Percentiles rank a stretch among this genome's conserved stretches.
phyloP scores from a whole-genome alignment of 2,329 filamentous ascomycete species.

The Neonectria faginata region DNA sequence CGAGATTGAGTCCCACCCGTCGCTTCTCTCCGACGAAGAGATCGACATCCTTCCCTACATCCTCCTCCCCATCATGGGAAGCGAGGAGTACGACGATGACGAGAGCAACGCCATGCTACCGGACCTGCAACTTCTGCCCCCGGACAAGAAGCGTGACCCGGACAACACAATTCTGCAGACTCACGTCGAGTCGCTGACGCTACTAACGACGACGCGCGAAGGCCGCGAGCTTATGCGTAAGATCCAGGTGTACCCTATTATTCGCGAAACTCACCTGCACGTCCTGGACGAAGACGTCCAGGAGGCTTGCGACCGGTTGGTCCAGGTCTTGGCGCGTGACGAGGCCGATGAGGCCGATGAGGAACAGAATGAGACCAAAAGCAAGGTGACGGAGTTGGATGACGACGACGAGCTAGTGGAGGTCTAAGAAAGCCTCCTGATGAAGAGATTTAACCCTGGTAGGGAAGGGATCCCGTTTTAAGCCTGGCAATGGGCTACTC shows the following conservation, averaged over 20 bases:
- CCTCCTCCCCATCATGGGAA: slow-evolving; percentile 86
- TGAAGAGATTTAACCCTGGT: background rate
- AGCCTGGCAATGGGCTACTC: background rate
- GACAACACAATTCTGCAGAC: slow-evolving; percentile 83
- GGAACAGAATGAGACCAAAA: slow-evolving; percentile 45
- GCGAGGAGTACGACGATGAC: slow-evolving; percentile 88
- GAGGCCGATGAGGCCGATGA: slow-evolving; percentile 67
- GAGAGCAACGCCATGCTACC: slow-evolving; percentile 89
- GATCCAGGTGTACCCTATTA: slow-evolving; percentile 87
- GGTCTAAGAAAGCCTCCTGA: slow-evolving; percentile 52
- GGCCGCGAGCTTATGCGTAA: slow-evolving; percentile 80
- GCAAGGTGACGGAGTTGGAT: slow-evolving; percentile 59
- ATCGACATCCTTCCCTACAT: slow-evolving; percentile 90
- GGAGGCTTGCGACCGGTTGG: slow-evolving; percentile 88
- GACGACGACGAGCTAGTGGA: slow-evolving; percentile 68
- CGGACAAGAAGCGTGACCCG: slow-evolving; percentile 87
- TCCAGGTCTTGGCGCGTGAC: slow-evolving; percentile 88
- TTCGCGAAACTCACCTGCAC: slow-evolving; percentile 85
- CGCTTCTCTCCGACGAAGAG: slow-evolving; percentile 76
- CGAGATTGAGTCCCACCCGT: slow-evolving; percentile 77
- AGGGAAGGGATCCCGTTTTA: background rate
- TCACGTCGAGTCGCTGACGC: slow-evolving; percentile 87
- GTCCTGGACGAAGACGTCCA: slow-evolving; percentile 82
- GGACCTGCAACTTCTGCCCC: slow-evolving; percentile 88
- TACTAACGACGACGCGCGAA: slow-evolving; percentile 82